Conservation (phyloP, 2,329 filamentous ascomycete genomes). For the Cytospora leucostoma region DNA sequence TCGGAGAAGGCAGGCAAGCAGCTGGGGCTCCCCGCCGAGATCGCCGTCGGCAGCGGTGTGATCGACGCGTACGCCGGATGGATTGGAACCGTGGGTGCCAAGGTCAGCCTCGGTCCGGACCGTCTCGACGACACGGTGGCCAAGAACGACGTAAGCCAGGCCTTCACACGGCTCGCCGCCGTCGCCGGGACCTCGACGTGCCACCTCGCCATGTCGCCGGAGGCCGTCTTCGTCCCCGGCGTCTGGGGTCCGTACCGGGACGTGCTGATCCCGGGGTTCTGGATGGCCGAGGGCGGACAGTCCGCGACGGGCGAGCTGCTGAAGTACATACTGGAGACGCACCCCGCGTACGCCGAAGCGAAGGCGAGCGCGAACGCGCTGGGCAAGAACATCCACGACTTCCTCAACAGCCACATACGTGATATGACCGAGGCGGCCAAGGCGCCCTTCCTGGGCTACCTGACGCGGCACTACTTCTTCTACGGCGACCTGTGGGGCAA, state of each 20-base stretch:
- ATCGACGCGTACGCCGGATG: constrained; percentile 98
- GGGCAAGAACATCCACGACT: constrained; percentile 91
- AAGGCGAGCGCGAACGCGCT: constrained; percentile 76
- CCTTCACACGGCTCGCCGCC: constrained; percentile 87
- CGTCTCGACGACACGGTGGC: constrained; percentile 67
- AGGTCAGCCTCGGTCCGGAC: constrained; percentile 73
- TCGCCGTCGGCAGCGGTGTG: constrained; percentile 92
- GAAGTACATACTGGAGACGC: constrained; percentile 92
- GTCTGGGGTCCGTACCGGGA: constrained; percentile 98
- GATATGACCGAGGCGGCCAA: constrained; percentile 68
- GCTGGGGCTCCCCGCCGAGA: constrained; percentile 81
- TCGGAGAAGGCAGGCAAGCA: constrained; percentile 81
- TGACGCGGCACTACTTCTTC: constrained; percentile 95
- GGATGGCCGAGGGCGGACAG: constrained; percentile 97
- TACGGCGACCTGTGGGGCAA: constrained; percentile 98
- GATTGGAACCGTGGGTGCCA: constrained; percentile 98
- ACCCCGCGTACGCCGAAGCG: constrained; percentile 84
- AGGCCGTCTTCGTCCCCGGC: constrained; percentile 90
- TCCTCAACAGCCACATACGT: constrained; percentile 83
- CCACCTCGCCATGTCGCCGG: constrained; percentile 91
- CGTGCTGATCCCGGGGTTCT: constrained; percentile 86
- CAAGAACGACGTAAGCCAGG: constrained; percentile 86
- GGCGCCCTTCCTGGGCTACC: constrained; percentile 78
- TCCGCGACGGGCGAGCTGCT: constrained; percentile 94
- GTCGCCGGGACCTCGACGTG: constrained; percentile 97